Conservation (phyloP, 1,139 yeast genomes). For the Magnusiomyces tetraspermus region DNA sequence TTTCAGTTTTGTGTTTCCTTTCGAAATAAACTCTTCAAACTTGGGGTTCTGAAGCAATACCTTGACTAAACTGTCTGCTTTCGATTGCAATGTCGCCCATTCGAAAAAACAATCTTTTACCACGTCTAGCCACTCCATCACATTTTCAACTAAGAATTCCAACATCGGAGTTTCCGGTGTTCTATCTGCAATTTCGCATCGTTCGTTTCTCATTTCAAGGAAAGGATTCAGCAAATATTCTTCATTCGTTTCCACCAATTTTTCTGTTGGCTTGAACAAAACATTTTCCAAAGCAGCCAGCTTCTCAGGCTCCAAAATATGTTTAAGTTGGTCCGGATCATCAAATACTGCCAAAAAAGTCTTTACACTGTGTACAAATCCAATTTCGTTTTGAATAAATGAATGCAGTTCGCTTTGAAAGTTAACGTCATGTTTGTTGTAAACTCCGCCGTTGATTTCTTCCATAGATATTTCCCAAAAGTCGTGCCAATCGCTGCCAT, state of each 20-base stretch:
- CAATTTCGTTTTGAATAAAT: constrained; percentile 10
- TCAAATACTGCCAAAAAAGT: constrained; percentile 11
- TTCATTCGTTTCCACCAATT: constrained; percentile 8
- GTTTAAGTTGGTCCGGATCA: constrained; percentile 4
- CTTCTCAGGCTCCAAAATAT: constrained; percentile 6
- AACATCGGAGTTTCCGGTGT: constrained; percentile 5
- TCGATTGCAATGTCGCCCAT: constrained; percentile 9
- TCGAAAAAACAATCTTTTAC: constrained; percentile 8
- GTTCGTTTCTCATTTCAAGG: constrained; percentile 5
- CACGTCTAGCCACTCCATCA: constrained; percentile 7
- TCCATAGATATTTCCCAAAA: constrained; percentile 8
- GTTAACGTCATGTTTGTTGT: constrained; percentile 3
- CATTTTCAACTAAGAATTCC: constrained; percentile 1
- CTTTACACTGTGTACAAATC: constrained; percentile 8
- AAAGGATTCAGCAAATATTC: constrained; percentile 9
- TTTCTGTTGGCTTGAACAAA: constrained; percentile 10
- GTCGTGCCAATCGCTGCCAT: constrained; percentile 11
- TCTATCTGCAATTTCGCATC: neutral
- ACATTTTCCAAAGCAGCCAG: constrained; percentile 3
- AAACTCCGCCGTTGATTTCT: neutral
- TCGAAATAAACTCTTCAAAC: constrained; percentile 8
- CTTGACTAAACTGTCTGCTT: constrained; percentile 6
- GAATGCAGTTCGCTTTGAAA: constrained; percentile 13
- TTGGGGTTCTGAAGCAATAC: constrained; percentile 3
- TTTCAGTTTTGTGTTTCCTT: constrained; percentile 1